These are phyloP conservation scores for Sherardia arvensis DNA, from an alignment of 257 asterid species.

Conservation along the genomic window DNA sequence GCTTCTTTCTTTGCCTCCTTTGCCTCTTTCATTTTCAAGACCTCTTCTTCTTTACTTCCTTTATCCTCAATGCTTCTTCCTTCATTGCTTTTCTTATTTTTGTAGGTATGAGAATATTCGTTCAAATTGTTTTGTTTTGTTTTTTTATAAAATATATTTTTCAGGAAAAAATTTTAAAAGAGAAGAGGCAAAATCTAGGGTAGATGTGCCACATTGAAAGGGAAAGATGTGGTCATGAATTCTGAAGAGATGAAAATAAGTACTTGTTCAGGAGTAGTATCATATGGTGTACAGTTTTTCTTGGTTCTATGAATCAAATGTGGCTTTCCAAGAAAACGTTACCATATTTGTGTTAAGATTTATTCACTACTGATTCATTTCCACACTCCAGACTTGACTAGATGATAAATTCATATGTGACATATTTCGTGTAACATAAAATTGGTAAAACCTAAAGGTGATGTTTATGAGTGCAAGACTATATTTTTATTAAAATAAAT, in stretches of 20 bases:
- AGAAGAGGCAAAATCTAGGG: slow-evolving; percentile 2
- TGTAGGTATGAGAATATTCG: too few relatives aligned
- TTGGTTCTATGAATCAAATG: slow-evolving; percentile 1
- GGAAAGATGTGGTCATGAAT: slow-evolving; percentile 14
- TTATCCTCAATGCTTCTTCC: too few relatives aligned
- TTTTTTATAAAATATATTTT: too few relatives aligned
- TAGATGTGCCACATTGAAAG: slow-evolving; percentile 3
- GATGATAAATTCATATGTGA: neutral
- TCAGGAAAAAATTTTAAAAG: too few relatives aligned
- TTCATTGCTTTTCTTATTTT: neutral
- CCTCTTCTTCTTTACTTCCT: too few relatives aligned
- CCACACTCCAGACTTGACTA: neutral
- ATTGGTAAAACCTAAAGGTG: neutral
- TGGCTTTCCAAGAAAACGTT: neutral
- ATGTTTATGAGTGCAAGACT: neutral
- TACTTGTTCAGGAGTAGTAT: slow-evolving; percentile 3
- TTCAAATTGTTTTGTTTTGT: too few relatives aligned
- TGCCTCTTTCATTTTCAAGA: too few relatives aligned
- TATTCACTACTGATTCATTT: too few relatives aligned
- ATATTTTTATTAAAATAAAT: too few relatives aligned
- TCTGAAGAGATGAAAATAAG: slow-evolving; percentile 10
- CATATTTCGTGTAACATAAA: neutral
- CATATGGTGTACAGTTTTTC: neutral
- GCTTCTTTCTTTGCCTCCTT: too few relatives aligned
- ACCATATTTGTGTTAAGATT: neutral